These are phyloP conservation scores for Triangularia verruculosa DNA, from an alignment of 2,329 filamentous ascomycete species.

Conservation along the genomic window DNA sequence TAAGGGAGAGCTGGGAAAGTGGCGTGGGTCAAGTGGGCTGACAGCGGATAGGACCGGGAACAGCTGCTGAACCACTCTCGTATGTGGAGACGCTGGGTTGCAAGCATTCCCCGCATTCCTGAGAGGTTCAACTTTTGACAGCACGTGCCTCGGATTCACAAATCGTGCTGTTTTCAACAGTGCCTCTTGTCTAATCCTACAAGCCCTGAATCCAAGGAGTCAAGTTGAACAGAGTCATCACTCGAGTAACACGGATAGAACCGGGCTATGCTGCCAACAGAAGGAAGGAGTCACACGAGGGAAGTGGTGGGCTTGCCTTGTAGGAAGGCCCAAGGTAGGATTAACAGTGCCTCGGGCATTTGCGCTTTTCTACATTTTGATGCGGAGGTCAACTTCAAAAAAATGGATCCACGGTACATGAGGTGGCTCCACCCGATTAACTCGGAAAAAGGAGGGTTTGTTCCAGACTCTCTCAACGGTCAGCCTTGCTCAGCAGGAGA, in stretches of 20 bases:
- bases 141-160: background rate
- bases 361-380: background rate
- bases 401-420: background rate
- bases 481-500: background rate
- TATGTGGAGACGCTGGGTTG: background rate
- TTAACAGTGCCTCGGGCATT: background rate
- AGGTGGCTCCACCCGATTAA: background rate
- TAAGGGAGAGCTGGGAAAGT: constrained; percentile 1
- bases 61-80: background rate
- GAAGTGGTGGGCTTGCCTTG: background rate
- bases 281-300: background rate
- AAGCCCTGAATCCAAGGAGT: background rate
- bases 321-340: no score
- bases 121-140: background rate
- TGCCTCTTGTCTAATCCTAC: background rate
- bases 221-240: background rate
- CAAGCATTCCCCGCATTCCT: background rate
- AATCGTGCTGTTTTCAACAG: background rate
- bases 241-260: background rate
- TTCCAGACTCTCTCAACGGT: background rate
- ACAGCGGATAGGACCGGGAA: constrained; percentile 5
- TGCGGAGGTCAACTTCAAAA: background rate
- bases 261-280: background rate
- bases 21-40: constrained; percentile 3
- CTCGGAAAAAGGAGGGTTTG: background rate